Conservation (phyloP, 2,329 filamentous ascomycete genomes). For the Geosmithia flava region DNA sequence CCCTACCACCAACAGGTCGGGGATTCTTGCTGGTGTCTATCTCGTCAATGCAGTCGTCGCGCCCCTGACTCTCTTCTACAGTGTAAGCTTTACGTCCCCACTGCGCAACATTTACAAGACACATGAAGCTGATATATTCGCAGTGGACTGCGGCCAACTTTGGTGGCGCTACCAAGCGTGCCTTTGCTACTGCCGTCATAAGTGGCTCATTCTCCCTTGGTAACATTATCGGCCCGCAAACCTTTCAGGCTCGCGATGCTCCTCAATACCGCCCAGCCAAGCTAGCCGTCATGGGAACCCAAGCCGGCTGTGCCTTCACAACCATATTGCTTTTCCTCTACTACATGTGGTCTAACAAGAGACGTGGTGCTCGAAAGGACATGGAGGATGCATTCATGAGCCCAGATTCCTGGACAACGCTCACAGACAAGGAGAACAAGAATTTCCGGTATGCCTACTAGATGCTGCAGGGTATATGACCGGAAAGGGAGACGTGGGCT, state of each 20-base stretch:
- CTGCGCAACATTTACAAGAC: neutral
- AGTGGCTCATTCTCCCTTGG: slow-evolving; percentile 37
- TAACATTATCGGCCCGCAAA: slow-evolving; percentile 45
- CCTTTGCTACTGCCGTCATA: slow-evolving; percentile 34
- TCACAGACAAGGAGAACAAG: slow-evolving; percentile 46
- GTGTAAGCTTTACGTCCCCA: slow-evolving; percentile 13
- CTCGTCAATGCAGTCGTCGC: slow-evolving; percentile 36
- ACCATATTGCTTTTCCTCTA: slow-evolving; percentile 33
- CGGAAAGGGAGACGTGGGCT: too few species aligned
- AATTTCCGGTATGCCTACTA: slow-evolving; percentile 40
- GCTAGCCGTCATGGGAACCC: slow-evolving; percentile 39
- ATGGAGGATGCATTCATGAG: slow-evolving; percentile 26
- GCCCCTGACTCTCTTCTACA: slow-evolving; percentile 31
- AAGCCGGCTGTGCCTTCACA: slow-evolving; percentile 26
- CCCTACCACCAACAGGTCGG: slow-evolving; percentile 28
- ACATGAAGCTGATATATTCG: neutral
- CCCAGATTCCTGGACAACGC: slow-evolving; percentile 29
- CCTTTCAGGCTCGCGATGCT: slow-evolving; percentile 37
- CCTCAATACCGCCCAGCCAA: slow-evolving; percentile 41
- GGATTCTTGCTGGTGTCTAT: slow-evolving; percentile 35
- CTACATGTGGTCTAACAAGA: slow-evolving; percentile 36
- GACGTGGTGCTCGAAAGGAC: slow-evolving; percentile 15
- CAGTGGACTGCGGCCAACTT: slow-evolving; percentile 38
- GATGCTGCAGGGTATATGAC: neutral
- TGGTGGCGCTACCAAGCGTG: slow-evolving; percentile 37